A percentile compares a stretch with the other conserved stretches of the same genome.
Conservation (phyloP, 2,329 filamentous ascomycete species). For the Gliomastix tumulicola region DNA sequence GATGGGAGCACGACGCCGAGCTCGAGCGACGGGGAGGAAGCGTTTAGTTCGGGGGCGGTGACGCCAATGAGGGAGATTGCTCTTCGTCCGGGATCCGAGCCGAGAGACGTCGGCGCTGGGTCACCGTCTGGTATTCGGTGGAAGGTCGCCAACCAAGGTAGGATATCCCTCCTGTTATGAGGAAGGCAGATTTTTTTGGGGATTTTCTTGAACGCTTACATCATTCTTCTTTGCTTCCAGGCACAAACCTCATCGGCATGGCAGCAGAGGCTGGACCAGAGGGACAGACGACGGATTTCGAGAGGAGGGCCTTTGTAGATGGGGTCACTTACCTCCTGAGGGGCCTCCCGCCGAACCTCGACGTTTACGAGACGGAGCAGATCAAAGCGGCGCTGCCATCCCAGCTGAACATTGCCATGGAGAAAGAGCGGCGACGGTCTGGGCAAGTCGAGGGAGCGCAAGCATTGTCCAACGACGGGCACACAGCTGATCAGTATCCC, state of each 20-base stretch:
- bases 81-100: too few species aligned
- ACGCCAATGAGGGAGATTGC: too few species aligned
- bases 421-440: background rate
- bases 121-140: conserved; percentile 23
- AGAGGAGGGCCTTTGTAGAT: conserved; percentile 58
- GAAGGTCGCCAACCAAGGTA: conserved; percentile 24
- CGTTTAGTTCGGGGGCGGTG: too few species aligned
- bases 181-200: background rate
- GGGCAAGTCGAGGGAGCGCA: background rate
- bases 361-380: conserved; percentile 41
- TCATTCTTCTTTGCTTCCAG: too few species aligned
- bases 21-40: too few species aligned
- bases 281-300: conserved; percentile 20
- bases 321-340: conserved; percentile 57
- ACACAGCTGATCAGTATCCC: background rate
- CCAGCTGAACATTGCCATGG: conserved; percentile 4
- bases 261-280: conserved; percentile 16
- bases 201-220: background rate
- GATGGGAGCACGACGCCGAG: too few species aligned
- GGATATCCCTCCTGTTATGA: background rate
- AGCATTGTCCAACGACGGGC: conserved; percentile 10
- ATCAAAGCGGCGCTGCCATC: conserved; percentile 16
- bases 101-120: too few species aligned
- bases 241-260: conserved; percentile 16
- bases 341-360: conserved; percentile 52